These are phyloP conservation scores for Botryotinia globosa DNA, from an alignment of 2,329 filamentous ascomycete genomes.

Conservation along the genomic window DNA sequence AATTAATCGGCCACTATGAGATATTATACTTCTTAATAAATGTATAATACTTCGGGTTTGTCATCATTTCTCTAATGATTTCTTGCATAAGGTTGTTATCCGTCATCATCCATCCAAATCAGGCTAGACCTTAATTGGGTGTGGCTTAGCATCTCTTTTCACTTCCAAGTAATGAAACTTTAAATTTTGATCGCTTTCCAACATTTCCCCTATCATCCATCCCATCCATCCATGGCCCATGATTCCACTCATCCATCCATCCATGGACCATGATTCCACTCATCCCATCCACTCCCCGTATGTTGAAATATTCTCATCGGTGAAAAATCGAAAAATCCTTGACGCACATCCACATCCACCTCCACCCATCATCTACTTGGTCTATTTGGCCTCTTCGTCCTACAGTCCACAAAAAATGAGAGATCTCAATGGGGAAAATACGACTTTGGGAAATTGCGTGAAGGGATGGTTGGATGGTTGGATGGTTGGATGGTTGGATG, in stretches of 20 bases:
- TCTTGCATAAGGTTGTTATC: not conserved
- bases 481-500: not conserved
- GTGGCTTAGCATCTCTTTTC: constrained; percentile 1
- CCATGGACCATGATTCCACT: not conserved
- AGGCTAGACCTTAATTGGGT: not conserved
- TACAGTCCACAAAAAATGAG: not conserved
- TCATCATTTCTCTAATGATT: not conserved
- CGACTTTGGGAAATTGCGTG: constrained; percentile 9
- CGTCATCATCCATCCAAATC: not conserved
- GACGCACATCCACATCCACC: not conserved
- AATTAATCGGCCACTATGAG: not conserved
- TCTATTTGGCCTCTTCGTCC: not conserved
- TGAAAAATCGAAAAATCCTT: not conserved
- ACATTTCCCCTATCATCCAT: constrained; percentile 11
- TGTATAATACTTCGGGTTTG: too few relatives aligned
- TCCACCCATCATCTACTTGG: not conserved
- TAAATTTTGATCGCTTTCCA: constrained; percentile 3
- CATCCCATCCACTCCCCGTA: not conserved
- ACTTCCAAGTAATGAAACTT: not conserved
- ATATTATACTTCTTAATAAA: not conserved
- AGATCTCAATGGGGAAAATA: not conserved
- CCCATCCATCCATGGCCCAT: too few relatives aligned
- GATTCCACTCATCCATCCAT: not conserved
- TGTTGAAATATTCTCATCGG: not conserved
- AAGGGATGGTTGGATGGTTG: not conserved